Base-by-base conservation (phyloP, 495 filamentous ascomycete species). In the Neurospora pannonica region DNA sequence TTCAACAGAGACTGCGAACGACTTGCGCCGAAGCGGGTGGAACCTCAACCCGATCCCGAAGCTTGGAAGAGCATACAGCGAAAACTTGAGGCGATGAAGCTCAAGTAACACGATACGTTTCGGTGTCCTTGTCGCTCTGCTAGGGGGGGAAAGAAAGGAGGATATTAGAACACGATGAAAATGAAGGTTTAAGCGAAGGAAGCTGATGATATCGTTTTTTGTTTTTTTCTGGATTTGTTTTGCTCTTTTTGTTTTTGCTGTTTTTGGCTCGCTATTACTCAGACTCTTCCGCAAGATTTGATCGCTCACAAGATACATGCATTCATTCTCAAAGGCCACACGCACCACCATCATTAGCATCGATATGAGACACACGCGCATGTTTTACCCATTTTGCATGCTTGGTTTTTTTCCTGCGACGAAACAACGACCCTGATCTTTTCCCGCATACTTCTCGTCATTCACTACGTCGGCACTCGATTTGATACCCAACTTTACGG, bases 41-140 rank as follows among this genome's bases (percentile, higher is more conserved):
- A 91, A 75, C 88, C 86, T 19, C 86, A 89, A 77, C 87, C 87
- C 4, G 90, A 93, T 73, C 91, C 91, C 2, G 91, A 91, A 43
- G 80, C 93, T 4, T 74, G 91, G 62, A 84, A 85, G 78, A 87
- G 84, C 42, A 83, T 95, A 13, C 86, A 91, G 78, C 86, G 85
- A 60, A 88, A 86, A 74, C 81, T 93, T 62, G 87, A 85, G 38
- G 80, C 72, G 10, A 46, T 90, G 74, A 82, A 78, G 34, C 76
- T 88, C 72, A 77, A 79, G 67, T 80, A 74, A 78, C 76, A 71
- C 7, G 54, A 71, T 72, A 28, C 19, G 7, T 10, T 72, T 28
- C n/a, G 17, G 13, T 37, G 21, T 38, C 40, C 31, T 21, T 38
- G 71, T 62, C 34, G 11, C 72, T 39, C 11, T 43, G 54, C 13